Percentiles rank a stretch among this genome's conserved stretches.
Evolutionary conservation across 2,329 filamentous ascomycete genomes (phyloP).

Genomic region (Alternaria hordeiaustralica): DNA sequence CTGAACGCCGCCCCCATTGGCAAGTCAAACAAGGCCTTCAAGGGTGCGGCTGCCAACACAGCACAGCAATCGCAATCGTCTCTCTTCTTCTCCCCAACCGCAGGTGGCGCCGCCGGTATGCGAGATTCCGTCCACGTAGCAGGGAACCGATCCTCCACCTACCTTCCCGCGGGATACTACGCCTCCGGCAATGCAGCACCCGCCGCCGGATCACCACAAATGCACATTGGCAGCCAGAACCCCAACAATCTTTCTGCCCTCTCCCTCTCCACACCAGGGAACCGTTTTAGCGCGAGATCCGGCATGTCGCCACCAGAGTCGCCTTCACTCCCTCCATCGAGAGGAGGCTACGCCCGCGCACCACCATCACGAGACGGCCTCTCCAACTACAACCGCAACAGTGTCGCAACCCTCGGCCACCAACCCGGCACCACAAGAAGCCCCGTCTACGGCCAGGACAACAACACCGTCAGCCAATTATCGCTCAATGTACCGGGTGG

Average conservation of each 20-base stretch:
- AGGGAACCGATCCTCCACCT: slow-evolving; percentile 72
- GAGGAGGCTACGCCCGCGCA: slow-evolving; percentile 43
- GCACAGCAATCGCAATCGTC: slow-evolving; percentile 53
- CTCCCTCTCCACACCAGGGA: slow-evolving; percentile 37
- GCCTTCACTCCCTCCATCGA: slow-evolving; percentile 45
- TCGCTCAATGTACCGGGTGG: slow-evolving; percentile 64
- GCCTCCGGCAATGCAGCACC: slow-evolving; percentile 67
- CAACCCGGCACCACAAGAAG: slow-evolving; percentile 43
- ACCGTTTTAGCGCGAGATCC: slow-evolving; percentile 43
- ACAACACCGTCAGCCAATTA: slow-evolving; percentile 68
- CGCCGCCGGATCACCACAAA: slow-evolving; percentile 50
- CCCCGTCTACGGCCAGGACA: slow-evolving; percentile 36
- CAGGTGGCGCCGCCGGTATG: slow-evolving; percentile 61
- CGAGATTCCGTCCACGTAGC: slow-evolving; percentile 49
- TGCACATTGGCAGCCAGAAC: slow-evolving; percentile 52
- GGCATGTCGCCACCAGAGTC: slow-evolving; percentile 45
- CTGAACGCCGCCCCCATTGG: slow-evolving; percentile 46
- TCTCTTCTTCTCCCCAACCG: slow-evolving; percentile 95
- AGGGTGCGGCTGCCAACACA: slow-evolving; percentile 29
- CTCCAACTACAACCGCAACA: slow-evolving; percentile 46
- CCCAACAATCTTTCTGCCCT: slow-evolving; percentile 37
- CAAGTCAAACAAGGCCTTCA: slow-evolving; percentile 40
- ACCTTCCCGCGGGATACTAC: slow-evolving; percentile 91
- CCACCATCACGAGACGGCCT: slow-evolving; percentile 42
- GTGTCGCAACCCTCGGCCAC: slow-evolving; percentile 42